phyloP scores from a whole-genome alignment of 768 basidiomycete species.

The Postia placenta region DNA sequence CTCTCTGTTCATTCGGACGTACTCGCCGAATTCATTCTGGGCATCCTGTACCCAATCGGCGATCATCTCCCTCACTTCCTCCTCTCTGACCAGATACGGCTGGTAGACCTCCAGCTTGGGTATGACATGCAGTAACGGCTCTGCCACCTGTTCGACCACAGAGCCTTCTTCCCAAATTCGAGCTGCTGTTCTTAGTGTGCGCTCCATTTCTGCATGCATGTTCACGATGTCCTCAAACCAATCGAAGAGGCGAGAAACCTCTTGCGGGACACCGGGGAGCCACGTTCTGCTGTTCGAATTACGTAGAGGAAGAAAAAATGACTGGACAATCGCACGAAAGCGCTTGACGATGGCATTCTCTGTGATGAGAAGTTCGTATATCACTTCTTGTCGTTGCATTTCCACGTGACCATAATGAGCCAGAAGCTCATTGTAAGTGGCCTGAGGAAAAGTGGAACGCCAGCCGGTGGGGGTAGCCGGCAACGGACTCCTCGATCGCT shows the following conservation, averaged over 20 bases:
- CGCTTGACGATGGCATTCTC: constrained; percentile 66
- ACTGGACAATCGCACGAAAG: constrained; percentile 56
- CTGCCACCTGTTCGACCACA: constrained; percentile 48
- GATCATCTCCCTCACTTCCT: constrained; percentile 51
- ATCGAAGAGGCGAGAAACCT: constrained; percentile 71
- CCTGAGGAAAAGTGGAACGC: constrained; percentile 21
- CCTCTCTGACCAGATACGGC: constrained; percentile 75
- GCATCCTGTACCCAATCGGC: neutral
- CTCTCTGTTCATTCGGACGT: constrained; percentile 61
- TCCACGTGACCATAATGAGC: constrained; percentile 43
- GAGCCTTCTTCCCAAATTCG: constrained; percentile 13
- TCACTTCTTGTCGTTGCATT: constrained; percentile 56
- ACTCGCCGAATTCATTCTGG: constrained; percentile 70
- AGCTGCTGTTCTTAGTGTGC: constrained; percentile 34
- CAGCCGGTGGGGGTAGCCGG: constrained; percentile 1
- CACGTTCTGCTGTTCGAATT: constrained; percentile 63
- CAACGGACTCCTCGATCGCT: neutral
- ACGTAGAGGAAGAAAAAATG: constrained; percentile 77
- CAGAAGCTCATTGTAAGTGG: constrained; percentile 30
- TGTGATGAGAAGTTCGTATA: constrained; percentile 61
- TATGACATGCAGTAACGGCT: constrained; percentile 54
- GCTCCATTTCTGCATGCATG: constrained; percentile 61
- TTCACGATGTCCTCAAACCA: constrained; percentile 86
- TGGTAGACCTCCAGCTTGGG: constrained; percentile 76
- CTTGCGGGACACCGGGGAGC: constrained; percentile 74